Base-by-base conservation (phyloP, 1,284 basidiomycete genomes). In the Fomitiporia mediterranea region DNA sequence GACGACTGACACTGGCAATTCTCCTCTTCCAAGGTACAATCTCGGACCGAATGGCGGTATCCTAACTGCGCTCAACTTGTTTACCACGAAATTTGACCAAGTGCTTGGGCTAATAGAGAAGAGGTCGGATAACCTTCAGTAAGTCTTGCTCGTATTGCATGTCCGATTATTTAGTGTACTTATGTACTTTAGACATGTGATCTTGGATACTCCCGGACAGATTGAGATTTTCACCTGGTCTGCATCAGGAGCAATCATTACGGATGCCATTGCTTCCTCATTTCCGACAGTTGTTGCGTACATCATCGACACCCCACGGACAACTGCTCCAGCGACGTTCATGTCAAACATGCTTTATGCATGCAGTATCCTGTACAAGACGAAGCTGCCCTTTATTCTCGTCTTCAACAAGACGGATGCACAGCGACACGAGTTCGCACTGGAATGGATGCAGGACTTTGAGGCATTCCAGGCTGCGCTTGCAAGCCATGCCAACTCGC, bases 141-240 rank as follows among this genome's bases (percentile, higher is more conserved):
- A 67, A 71, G 88, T 73, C 21, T 27, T 30, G 51, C n/a, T 30
- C 51, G 27, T 50, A 35, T 57, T 61, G 57, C 47, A 51, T 17
- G 7, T 39, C 8, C 5, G 9, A 21, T 42, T 6, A 23, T 2
- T 34, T 13, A 13, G 37, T 42, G 17, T 19, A 15, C 53, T 23
- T 37, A 38, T 25, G 44, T 9, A 25, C 3, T 52, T 21, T 64
- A 96, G 94, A 65, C 88, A 98, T 74, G 83, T 99, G 56, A 86
- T 99, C 42, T 76, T 99, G 32, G 97, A 99, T 67, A 99, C 97
- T 0, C 97, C 97, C 2, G 97, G 97, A 4, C 97, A 99, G 72
- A 99, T 99, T 66, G 97, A 99, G 72, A 99, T 99, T 66, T 99
- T 99, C 68, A 99, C 97, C 43, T 99, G 97, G 97, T 98, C 94